Evolutionary conservation across 2,329 filamentous ascomycete genomes (phyloP).

Genomic region (Talaromyces marneffei): DNA sequence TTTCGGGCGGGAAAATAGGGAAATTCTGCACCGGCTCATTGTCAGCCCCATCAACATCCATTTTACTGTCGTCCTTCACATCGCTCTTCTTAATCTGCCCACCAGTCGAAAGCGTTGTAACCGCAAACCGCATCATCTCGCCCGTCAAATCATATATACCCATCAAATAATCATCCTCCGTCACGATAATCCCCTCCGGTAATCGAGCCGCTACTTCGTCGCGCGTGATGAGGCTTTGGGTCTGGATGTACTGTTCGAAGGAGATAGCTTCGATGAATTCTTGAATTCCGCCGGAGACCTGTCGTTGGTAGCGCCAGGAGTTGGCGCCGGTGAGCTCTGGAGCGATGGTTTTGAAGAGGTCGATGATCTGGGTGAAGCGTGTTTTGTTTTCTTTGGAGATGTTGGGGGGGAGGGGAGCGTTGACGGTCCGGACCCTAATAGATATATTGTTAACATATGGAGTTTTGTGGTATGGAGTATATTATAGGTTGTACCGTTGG

Average conservation of each 20-base stretch:
- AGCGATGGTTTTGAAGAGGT: slow-evolving; percentile 61
- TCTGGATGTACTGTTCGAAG: slow-evolving; percentile 80
- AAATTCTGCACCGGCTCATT: not conserved
- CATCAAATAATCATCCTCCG: slow-evolving; percentile 78
- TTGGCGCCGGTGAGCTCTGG: slow-evolving; percentile 73
- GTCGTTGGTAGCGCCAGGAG: slow-evolving; percentile 70
- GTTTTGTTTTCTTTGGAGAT: slow-evolving; percentile 65
- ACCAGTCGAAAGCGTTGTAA: slow-evolving; percentile 74
- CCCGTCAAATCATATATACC: slow-evolving; percentile 91
- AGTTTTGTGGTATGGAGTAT: not conserved
- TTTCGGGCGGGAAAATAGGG: slow-evolving; percentile 24
- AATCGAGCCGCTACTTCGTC: slow-evolving; percentile 50
- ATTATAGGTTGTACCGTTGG: slow-evolving; percentile 61
- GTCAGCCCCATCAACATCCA: not conserved
- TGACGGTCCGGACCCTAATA: slow-evolving; percentile 36
- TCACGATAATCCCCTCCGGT: slow-evolving; percentile 56
- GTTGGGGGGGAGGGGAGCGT: slow-evolving; percentile 53
- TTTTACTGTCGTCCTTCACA: slow-evolving; percentile 20
- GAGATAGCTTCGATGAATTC: slow-evolving; percentile 90
- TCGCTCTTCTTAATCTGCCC: slow-evolving; percentile 44
- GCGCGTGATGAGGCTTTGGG: slow-evolving; percentile 66
- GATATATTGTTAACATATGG: not conserved
- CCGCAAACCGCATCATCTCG: slow-evolving; percentile 94
- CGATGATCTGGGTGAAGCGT: slow-evolving; percentile 65
- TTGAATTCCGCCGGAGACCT: slow-evolving; percentile 76